Conservation (phyloP, 1,284 basidiomycete species). For the Ustanciosporium gigantosporum region DNA sequence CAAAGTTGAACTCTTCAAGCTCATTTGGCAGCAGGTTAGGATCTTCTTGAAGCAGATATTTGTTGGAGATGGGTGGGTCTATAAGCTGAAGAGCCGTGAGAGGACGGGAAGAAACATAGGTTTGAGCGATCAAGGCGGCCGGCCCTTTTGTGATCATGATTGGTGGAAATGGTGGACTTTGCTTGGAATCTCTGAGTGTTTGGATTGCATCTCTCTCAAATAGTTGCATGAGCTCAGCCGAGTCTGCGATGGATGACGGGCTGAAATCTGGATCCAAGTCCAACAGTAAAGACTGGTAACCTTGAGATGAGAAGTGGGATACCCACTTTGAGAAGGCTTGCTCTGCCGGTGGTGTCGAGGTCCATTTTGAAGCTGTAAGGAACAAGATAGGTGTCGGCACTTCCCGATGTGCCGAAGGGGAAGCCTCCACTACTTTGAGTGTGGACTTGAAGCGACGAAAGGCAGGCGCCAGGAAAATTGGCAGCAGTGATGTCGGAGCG, state of each 20-base stretch:
- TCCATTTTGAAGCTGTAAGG: conserved; percentile 48
- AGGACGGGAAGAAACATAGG: conserved; percentile 53
- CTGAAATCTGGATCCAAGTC: conserved; percentile 45
- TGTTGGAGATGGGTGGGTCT: conserved; percentile 48
- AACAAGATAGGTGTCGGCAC: conserved; percentile 56
- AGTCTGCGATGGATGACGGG: conserved; percentile 10
- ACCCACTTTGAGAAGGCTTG: conserved; percentile 23
- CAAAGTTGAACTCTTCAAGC: conserved; percentile 48
- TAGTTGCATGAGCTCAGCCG: conserved; percentile 22
- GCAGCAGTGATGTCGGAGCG: background rate
- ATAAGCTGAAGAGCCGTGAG: conserved; percentile 49
- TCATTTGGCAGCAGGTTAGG: conserved; percentile 21
- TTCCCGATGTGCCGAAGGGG: conserved; percentile 26
- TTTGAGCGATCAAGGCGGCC: conserved; percentile 42
- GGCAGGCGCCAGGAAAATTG: background rate
- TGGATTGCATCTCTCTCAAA: conserved; percentile 34
- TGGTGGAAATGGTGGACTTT: conserved; percentile 48
- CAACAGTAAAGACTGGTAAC: conserved; percentile 41
- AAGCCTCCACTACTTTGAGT: conserved; percentile 8
- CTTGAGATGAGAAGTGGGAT: conserved; percentile 21
- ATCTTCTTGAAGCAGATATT: conserved; percentile 12
- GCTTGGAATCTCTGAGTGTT: conserved; percentile 15
- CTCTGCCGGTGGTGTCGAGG: conserved; percentile 11
- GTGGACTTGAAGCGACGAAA: conserved; percentile 16
- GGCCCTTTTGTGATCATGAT: conserved; percentile 40